These are phyloP conservation scores for Iberis amara DNA, from an alignment of 441 rosid genomes.

Conservation along the genomic window DNA sequence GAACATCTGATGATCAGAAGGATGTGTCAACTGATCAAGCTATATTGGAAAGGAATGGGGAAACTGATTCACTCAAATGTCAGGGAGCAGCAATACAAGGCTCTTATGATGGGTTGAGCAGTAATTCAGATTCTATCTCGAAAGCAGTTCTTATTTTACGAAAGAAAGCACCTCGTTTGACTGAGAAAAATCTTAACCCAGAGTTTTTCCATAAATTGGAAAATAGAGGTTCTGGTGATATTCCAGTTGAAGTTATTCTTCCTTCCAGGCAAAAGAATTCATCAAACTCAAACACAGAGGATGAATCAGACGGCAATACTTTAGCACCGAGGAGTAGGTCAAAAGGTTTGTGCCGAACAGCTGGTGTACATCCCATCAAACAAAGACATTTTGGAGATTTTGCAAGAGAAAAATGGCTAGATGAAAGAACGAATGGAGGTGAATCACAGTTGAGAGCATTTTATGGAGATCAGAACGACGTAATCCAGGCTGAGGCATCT, in stretches of 20 bases:
- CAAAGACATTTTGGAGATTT: conserved; percentile 34
- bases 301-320: conserved; percentile 45
- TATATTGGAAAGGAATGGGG: conserved; percentile 36
- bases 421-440: conserved; percentile 41
- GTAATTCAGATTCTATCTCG: conserved; percentile 42
- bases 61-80: conserved; percentile 31
- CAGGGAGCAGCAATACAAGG: conserved; percentile 51
- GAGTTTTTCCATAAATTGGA: conserved; percentile 90
- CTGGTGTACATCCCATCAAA: conserved; percentile 32
- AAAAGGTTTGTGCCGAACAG: conserved; percentile 40
- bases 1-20: conserved; percentile 53
- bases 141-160: conserved; percentile 77
- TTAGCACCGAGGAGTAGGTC: conserved; percentile 47
- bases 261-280: conserved; percentile 56
- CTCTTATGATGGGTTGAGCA: conserved; percentile 44
- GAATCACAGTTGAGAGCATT: conserved; percentile 48
- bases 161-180: conserved; percentile 66
- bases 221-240: conserved; percentile 57
- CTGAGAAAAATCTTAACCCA: conserved; percentile 78
- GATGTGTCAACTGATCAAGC: conserved; percentile 45
- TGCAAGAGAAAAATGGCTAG: conserved; percentile 34
- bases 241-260: conserved; percentile 84
- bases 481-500: conserved; percentile 49
- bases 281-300: conserved; percentile 56
- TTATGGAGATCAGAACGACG: conserved; percentile 42